These are phyloP conservation scores for Ceratobasidium sp. DNA, from an alignment of 1,284 basidiomycete genomes.

Conservation along the genomic window DNA sequence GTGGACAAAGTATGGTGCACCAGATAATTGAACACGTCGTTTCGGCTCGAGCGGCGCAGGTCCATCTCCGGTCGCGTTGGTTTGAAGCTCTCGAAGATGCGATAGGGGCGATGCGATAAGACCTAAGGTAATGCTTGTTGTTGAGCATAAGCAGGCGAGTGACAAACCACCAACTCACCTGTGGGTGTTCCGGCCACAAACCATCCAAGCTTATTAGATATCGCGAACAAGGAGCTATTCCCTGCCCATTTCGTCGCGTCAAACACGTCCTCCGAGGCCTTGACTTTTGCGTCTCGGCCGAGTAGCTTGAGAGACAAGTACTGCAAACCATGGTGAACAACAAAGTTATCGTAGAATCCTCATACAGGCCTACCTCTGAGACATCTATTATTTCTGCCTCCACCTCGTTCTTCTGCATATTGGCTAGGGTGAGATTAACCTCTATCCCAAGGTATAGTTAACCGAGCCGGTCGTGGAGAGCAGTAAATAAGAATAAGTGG, in stretches of 20 bases:
- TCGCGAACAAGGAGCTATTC: conserved; percentile 35
- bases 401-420: conserved; percentile 31
- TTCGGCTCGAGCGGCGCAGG: conserved; percentile 30
- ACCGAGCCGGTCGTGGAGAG: conserved; percentile 4
- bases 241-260: conserved; percentile 39
- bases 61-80: conserved; percentile 10
- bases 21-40: conserved; percentile 11
- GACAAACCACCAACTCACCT: conserved; percentile 19
- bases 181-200: conserved; percentile 38
- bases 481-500: neutral
- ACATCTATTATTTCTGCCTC: conserved; percentile 18
- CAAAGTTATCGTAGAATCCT: neutral
- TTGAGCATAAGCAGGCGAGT: neutral
- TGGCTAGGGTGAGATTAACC: neutral
- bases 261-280: conserved; percentile 22
- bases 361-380: neutral
- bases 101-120: conserved; percentile 35
- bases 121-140: conserved; percentile 21
- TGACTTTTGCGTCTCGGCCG: conserved; percentile 25
- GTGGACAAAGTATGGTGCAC: conserved; percentile 30
- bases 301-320: conserved; percentile 27
- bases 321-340: conserved; percentile 2
- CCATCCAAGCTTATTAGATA: conserved; percentile 41
- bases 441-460: neutral
- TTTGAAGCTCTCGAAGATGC: conserved; percentile 29